phyloP scores from a whole-genome alignment of 352 stramenopile genomes.

The Globisporangium paroecandrum region DNA sequence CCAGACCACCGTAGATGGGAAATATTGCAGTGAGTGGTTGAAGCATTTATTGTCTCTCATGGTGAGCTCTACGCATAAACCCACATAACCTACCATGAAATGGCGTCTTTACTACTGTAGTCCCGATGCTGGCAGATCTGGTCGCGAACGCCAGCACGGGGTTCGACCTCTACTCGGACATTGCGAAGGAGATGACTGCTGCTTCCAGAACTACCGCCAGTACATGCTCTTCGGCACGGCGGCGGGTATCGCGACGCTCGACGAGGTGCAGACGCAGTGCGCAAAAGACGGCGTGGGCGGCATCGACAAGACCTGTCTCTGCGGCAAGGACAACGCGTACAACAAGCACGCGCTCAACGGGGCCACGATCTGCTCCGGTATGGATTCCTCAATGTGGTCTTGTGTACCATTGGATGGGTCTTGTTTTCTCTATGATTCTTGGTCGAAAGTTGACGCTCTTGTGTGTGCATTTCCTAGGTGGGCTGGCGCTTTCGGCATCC shows the following conservation, averaged over 20 bases:
- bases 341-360: conserved; percentile 55
- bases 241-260: conserved; percentile 39
- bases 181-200: conserved; percentile 71
- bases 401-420: neutral
- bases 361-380: conserved; percentile 61
- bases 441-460: neutral
- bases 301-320: conserved; percentile 49
- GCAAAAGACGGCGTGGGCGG: conserved; percentile 31
- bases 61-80: neutral
- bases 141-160: conserved; percentile 42
- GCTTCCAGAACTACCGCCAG: conserved; percentile 80
- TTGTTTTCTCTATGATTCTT: neutral
- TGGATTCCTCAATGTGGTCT: neutral
- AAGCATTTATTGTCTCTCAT: neutral
- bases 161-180: conserved; percentile 68
- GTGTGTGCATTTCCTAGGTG: neutral
- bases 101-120: conserved; percentile 17
- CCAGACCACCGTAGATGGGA: conserved; percentile 42
- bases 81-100: neutral
- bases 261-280: conserved; percentile 51
- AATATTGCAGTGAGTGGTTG: conserved; percentile 69
- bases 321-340: conserved; percentile 34
- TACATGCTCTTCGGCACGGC: conserved; percentile 68
- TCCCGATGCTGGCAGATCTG: conserved; percentile 51
- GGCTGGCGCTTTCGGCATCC: neutral